Percentiles rank a stretch among this genome's conserved stretches.
phyloP scores from a whole-genome alignment of 495 filamentous ascomycete genomes.

The Sabuloglossum arenarium region DNA sequence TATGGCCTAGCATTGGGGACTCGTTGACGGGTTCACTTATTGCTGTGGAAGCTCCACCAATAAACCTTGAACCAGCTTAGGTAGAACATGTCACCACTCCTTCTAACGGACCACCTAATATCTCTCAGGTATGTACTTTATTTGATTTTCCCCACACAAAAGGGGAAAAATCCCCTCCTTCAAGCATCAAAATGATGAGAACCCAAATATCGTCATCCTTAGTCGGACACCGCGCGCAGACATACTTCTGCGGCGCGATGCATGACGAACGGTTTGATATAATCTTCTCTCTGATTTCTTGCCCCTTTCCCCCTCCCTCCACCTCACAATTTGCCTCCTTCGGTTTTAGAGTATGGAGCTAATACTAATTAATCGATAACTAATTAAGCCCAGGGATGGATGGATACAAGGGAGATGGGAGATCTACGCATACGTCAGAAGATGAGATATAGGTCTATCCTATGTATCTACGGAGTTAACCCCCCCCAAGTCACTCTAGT shows the following conservation, averaged over 20 bases:
- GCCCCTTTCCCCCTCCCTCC: too few species aligned
- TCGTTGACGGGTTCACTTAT: too few species aligned
- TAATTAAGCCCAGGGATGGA: too few species aligned
- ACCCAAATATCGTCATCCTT: slow-evolving; percentile 4
- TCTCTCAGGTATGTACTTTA: not conserved
- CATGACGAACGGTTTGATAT: not conserved
- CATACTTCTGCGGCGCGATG: not conserved
- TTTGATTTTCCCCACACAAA: not conserved
- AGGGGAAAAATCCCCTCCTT: not conserved
- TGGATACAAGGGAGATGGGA: too few species aligned
- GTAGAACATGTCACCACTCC: not conserved
- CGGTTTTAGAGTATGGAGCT: not conserved
- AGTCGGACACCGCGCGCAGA: slow-evolving; percentile 1
- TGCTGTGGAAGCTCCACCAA: too few species aligned
- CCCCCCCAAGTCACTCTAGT: too few species aligned
- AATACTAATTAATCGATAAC: too few species aligned
- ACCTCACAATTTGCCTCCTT: not conserved
- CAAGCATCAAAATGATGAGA: slow-evolving; percentile 2
- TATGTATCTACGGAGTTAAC: too few species aligned
- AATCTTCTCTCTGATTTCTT: slow-evolving; percentile 8
- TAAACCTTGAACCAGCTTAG: not conserved
- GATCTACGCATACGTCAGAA: too few species aligned
- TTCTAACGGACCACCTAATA: not conserved
- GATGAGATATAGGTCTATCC: too few species aligned
- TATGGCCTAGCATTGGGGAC: slow-evolving; percentile 5